Conservation (phyloP, 2,329 filamentous ascomycete genomes). For the Monilinia fructigena region DNA sequence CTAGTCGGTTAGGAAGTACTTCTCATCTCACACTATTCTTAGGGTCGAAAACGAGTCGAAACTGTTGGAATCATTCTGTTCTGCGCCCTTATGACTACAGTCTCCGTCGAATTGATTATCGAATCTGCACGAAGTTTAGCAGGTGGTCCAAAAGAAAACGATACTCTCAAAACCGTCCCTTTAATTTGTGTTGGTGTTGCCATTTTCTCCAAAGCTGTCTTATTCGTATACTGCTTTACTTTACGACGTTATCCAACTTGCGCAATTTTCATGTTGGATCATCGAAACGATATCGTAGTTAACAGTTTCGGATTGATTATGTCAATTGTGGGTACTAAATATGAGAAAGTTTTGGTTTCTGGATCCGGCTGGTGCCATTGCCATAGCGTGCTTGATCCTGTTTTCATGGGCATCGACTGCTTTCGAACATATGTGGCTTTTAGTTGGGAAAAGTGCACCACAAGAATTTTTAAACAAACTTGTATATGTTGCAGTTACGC, state of each 20-base stretch:
- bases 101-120: slow-evolving; percentile 89
- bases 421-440: slow-evolving; percentile 82
- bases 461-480: slow-evolving; percentile 88
- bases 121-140: slow-evolving; percentile 74
- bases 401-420: slow-evolving; percentile 81
- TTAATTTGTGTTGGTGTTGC: slow-evolving; percentile 75
- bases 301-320: slow-evolving; percentile 92
- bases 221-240: slow-evolving; percentile 92
- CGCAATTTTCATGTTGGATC: slow-evolving; percentile 91
- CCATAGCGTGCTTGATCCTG: slow-evolving; percentile 76
- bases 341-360: slow-evolving; percentile 78
- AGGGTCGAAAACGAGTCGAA: slow-evolving; percentile 63
- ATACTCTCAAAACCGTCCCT: slow-evolving; percentile 66
- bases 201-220: slow-evolving; percentile 75
- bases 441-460: slow-evolving; percentile 85
- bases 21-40: background rate
- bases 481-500: slow-evolving; percentile 94
- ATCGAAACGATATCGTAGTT: slow-evolving; percentile 95
- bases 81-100: slow-evolving; percentile 91
- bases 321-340: slow-evolving; percentile 83
- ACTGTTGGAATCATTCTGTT: slow-evolving; percentile 96
- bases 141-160: slow-evolving; percentile 46
- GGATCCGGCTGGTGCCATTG: slow-evolving; percentile 85
- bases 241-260: slow-evolving; percentile 88
- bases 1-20: no score